These are phyloP conservation scores for Rhizophora apiculata DNA, from an alignment of 345 rosid genomes.

Conservation along the genomic window DNA sequence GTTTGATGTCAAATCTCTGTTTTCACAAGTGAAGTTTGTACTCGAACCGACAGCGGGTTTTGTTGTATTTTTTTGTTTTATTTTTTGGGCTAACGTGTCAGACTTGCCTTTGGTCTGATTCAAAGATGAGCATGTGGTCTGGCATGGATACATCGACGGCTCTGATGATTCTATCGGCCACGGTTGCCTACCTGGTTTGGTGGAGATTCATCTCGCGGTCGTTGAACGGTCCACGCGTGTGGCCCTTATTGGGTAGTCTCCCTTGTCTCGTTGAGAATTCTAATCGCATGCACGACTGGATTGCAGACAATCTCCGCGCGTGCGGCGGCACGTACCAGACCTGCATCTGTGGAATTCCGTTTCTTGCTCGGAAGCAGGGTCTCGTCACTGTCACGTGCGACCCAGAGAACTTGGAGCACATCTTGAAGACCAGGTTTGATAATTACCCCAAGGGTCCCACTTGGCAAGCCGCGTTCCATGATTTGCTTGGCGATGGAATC, in stretches of 20 bases:
- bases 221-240: conserved; percentile 40
- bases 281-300: conserved; percentile 44
- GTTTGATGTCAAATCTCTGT: background rate
- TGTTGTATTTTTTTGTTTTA: background rate
- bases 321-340: conserved; percentile 50
- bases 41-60: background rate
- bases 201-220: conserved; percentile 29
- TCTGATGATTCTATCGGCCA: conserved; percentile 24
- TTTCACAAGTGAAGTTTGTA: background rate
- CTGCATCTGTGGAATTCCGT: conserved; percentile 33
- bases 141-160: conserved; percentile 33
- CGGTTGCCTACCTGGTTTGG: conserved; percentile 35
- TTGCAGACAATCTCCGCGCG: conserved; percentile 41
- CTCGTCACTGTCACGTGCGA: conserved; percentile 58
- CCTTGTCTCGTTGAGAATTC: conserved; percentile 33
- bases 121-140: too few relatives aligned
- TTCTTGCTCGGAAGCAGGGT: conserved; percentile 38
- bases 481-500: conserved; percentile 45
- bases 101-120: background rate
- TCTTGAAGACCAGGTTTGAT: conserved; percentile 39
- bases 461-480: conserved; percentile 48
- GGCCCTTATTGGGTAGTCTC: conserved; percentile 48
- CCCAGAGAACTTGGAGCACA: conserved; percentile 44
- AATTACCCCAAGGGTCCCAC: conserved; percentile 54
- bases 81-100: background rate